Conservation (phyloP, 1,284 basidiomycete species). For the Phenoliferia sp. region DNA sequence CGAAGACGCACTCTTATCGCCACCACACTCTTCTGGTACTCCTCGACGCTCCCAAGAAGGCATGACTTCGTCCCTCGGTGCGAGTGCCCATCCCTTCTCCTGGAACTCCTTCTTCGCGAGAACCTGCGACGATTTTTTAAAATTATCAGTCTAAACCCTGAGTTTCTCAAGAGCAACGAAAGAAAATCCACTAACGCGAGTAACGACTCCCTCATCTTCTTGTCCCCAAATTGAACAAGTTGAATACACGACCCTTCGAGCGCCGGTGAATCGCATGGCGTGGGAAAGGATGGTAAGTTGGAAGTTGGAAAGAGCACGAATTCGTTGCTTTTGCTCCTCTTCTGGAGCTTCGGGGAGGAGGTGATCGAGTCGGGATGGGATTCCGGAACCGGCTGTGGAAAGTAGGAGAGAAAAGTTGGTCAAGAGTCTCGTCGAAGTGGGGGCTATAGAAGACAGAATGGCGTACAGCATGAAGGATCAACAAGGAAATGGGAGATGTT, state of each 20-base stretch:
- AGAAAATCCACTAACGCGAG: slow-evolving; percentile 51
- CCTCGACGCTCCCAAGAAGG: slow-evolving; percentile 77
- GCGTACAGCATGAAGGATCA: slow-evolving; percentile 71
- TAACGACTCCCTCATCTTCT: slow-evolving; percentile 84
- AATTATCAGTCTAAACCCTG: background rate
- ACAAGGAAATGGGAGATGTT: slow-evolving; percentile 77
- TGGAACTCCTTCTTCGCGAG: slow-evolving; percentile 64
- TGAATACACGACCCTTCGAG: slow-evolving; percentile 80
- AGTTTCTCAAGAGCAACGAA: background rate
- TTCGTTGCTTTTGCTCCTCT: slow-evolving; percentile 53
- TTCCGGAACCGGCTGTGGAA: slow-evolving; percentile 38
- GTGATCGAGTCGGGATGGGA: slow-evolving; percentile 38
- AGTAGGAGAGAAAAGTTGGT: background rate
- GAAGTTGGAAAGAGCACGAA: slow-evolving; percentile 76
- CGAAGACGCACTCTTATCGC: slow-evolving; percentile 32
- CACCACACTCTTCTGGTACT: slow-evolving; percentile 52
- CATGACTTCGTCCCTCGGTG: slow-evolving; percentile 59
- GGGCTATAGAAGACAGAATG: background rate
- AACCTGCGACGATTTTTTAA: background rate
- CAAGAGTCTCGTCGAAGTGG: background rate
- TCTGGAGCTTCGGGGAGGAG: slow-evolving; percentile 39
- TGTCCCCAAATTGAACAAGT: slow-evolving; percentile 87
- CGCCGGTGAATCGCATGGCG: slow-evolving; percentile 77
- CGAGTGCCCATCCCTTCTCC: slow-evolving; percentile 59
- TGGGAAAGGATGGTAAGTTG: slow-evolving; percentile 91